Evolutionary conservation across 768 basidiomycete genomes (phyloP).

Genomic region (Pleurotus cornucopiae): DNA sequence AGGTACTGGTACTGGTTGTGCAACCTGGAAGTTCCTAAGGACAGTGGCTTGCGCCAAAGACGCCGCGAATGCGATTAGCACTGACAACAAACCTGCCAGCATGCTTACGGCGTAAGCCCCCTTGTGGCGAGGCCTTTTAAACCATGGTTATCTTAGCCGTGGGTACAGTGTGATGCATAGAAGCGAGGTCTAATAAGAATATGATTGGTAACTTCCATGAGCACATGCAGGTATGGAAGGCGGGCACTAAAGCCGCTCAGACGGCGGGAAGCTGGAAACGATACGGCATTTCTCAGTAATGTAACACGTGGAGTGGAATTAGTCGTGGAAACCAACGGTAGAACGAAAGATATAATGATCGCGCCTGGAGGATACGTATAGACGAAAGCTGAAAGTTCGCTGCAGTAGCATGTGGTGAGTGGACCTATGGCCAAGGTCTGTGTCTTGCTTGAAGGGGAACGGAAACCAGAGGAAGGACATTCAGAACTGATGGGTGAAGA

Average conservation of each 20-base stretch:
- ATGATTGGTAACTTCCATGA: neutral
- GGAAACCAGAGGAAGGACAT: neutral
- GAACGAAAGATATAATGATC: too few species aligned
- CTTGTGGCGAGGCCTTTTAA: neutral
- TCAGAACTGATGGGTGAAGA: conserved; percentile 68
- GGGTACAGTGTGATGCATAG: neutral
- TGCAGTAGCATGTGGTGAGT: neutral
- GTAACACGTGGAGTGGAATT: too few species aligned
- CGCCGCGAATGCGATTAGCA: neutral
- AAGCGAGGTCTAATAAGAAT: neutral
- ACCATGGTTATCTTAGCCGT: neutral
- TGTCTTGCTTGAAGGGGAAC: neutral
- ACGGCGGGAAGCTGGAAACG: neutral
- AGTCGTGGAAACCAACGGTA: too few species aligned
- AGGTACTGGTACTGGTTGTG: conserved; percentile 71
- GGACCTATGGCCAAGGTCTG: neutral
- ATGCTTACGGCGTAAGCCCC: neutral
- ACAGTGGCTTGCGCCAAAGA: conserved; percentile 31
- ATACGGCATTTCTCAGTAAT: neutral
- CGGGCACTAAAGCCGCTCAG: neutral
- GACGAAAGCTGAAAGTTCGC: too few species aligned
- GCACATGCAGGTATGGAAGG: neutral
- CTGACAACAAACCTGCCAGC: neutral
- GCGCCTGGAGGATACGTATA: too few species aligned
- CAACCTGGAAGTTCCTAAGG: conserved; percentile 64